These are phyloP conservation scores for Verticillium nubilum DNA, from an alignment of 2,329 filamentous ascomycete species.

Conservation along the genomic window DNA sequence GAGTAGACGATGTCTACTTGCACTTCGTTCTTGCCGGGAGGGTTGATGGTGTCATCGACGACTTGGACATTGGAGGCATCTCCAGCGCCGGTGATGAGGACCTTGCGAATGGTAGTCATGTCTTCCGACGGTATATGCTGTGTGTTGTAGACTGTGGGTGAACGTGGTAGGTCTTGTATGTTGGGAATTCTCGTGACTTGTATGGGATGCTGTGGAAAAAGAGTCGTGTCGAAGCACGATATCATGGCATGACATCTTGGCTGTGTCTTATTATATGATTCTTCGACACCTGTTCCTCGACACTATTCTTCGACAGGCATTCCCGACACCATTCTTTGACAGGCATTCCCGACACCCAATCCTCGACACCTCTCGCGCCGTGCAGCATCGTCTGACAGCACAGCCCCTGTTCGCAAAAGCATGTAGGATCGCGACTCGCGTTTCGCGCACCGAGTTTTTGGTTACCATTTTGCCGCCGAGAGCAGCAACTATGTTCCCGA, in stretches of 20 bases:
- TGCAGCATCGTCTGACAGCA: not conserved
- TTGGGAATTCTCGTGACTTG: not conserved
- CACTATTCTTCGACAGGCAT: too few relatives aligned
- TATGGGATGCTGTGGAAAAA: too few relatives aligned
- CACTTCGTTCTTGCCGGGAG: slow-evolving; percentile 36
- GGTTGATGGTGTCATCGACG: slow-evolving; percentile 25
- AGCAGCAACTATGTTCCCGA: not conserved
- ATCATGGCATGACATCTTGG: too few relatives aligned
- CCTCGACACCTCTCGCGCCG: too few relatives aligned
- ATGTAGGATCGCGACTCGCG: not conserved
- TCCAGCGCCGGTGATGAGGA: slow-evolving; percentile 35
- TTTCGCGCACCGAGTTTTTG: not conserved
- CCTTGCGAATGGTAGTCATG: slow-evolving; percentile 33
- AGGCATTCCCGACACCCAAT: too few relatives aligned
- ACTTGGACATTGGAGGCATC: slow-evolving; percentile 29
- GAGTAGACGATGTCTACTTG: slow-evolving; percentile 41
- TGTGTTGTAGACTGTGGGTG: too few relatives aligned
- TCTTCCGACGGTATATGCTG: not conserved
- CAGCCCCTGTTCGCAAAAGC: not conserved
- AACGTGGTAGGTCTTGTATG: not conserved
- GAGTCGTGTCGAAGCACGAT: too few relatives aligned
- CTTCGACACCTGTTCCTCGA: too few relatives aligned
- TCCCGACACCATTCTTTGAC: too few relatives aligned
- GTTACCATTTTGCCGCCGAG: too few relatives aligned
- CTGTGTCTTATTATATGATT: too few relatives aligned